Evolutionary conservation across 805 yeast genomes (phyloP).

Genomic region (Wickerhamiella parazyma): DNA sequence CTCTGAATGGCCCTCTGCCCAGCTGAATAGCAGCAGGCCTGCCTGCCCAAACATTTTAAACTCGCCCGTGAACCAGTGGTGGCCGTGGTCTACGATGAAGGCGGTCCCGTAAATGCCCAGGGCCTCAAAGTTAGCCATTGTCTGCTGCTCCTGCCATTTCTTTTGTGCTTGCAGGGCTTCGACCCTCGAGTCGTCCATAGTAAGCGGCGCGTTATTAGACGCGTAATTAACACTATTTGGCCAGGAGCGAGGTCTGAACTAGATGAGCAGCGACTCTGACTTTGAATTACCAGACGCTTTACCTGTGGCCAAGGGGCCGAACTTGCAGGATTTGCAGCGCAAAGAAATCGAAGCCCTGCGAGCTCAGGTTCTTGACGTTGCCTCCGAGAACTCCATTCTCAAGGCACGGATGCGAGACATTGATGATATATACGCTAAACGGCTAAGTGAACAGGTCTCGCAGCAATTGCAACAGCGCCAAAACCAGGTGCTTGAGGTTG

Average conservation of each 20-base stretch:
- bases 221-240: too few relatives aligned
- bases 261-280: slow-evolving; percentile 1
- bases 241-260: too few relatives aligned
- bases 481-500: slow-evolving; percentile 1
- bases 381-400: slow-evolving; percentile 2
- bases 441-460: slow-evolving; percentile 4
- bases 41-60: background rate
- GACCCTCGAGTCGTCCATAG: background rate
- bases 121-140: background rate
- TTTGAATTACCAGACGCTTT: background rate
- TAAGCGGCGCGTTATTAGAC: too few relatives aligned
- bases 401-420: slow-evolving; percentile 2
- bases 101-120: background rate
- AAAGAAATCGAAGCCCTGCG: slow-evolving; percentile 6
- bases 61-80: slow-evolving; percentile 5
- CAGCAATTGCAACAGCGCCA: background rate
- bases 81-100: background rate
- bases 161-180: background rate
- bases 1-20: background rate
- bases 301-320: background rate
- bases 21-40: background rate
- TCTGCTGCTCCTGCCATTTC: background rate
- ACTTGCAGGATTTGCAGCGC: background rate
- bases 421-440: background rate
- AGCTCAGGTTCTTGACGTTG: slow-evolving; percentile 1